Percentiles rank a stretch among this genome's conserved stretches.
These are phyloP conservation scores for Leccinum longicurvipes DNA, from an alignment of 768 basidiomycete genomes.

Conservation along the genomic window DNA sequence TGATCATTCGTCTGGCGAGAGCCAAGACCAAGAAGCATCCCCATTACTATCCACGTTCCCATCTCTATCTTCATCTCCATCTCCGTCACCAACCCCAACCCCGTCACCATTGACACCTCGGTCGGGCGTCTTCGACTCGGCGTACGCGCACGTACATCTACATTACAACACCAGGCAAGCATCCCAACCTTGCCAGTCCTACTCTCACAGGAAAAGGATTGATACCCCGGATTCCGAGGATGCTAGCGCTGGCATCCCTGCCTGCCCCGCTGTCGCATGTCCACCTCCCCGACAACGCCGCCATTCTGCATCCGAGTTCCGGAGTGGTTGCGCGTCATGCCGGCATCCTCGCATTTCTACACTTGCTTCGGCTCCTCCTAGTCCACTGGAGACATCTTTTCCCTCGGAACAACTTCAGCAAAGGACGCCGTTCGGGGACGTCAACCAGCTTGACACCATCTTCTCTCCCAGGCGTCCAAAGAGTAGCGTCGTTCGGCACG, in stretches of 20 bases:
- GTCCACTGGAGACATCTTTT: not conserved
- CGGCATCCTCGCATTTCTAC: constrained; percentile 18
- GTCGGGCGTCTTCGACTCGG: constrained; percentile 1
- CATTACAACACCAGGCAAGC: not conserved
- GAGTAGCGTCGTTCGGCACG: not conserved
- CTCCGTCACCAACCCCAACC: not conserved
- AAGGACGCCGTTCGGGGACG: not conserved
- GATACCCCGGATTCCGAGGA: constrained; percentile 17
- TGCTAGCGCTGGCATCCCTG: not conserved
- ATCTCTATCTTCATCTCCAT: not conserved
- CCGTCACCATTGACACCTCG: constrained; percentile 1
- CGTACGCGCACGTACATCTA: not conserved
- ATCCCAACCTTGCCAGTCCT: not conserved
- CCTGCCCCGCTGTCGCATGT: not conserved
- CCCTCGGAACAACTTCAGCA: not conserved
- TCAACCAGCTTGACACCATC: not conserved
- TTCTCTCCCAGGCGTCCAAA: not conserved
- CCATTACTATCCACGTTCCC: not conserved
- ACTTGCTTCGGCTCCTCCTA: constrained; percentile 11
- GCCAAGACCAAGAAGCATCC: not conserved
- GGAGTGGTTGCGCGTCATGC: constrained; percentile 29
- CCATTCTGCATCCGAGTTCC: constrained; percentile 19
- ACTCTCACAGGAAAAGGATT: not conserved
- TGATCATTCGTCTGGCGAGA: constrained; percentile 5
- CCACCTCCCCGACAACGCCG: constrained; percentile 1